Conservation (phyloP, 2,329 filamentous ascomycete species). For the Aulographum hederae region DNA sequence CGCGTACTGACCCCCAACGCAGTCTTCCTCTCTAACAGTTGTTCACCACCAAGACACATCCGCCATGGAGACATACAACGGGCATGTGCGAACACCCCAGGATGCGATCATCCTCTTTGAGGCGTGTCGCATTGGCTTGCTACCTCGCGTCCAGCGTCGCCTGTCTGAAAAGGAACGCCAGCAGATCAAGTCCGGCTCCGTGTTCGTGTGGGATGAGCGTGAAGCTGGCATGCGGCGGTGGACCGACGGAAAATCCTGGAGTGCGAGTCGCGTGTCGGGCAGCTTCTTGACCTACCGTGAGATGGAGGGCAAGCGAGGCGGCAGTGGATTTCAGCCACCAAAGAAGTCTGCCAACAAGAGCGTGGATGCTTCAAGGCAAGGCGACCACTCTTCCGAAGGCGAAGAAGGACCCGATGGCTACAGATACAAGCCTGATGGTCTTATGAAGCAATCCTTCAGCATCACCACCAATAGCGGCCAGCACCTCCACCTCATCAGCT, state of each 20-base stretch:
- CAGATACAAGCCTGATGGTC: constrained; percentile 83
- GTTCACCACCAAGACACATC: not conserved
- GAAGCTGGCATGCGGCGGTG: constrained; percentile 96
- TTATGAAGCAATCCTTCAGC: constrained; percentile 99
- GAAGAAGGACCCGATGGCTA: constrained; percentile 74
- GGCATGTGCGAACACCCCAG: constrained; percentile 82
- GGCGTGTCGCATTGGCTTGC: constrained; percentile 72
- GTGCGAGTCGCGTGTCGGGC: constrained; percentile 87
- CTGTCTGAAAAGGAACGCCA: constrained; percentile 94
- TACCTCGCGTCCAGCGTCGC: constrained; percentile 81
- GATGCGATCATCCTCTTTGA: constrained; percentile 99
- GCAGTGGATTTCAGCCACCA: constrained; percentile 35
- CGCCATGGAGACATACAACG: constrained; percentile 88
- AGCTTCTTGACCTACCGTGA: constrained; percentile 96
- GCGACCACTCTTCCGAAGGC: constrained; percentile 62
- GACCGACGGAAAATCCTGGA: constrained; percentile 99
- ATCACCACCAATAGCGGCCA: constrained; percentile 84
- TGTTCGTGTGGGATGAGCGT: constrained; percentile 99
- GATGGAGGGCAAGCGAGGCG: constrained; percentile 95
- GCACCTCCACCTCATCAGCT: constrained; percentile 93
- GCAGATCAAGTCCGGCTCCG: constrained; percentile 86
- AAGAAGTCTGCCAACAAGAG: constrained; percentile 28
- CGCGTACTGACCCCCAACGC: too few relatives aligned
- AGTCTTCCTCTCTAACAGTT: not conserved
- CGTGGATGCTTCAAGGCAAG: constrained; percentile 62